Evolutionary conservation across 257 asterid genomes (phyloP), one percentile per base, ranked within the genome.

Genomic region (Ilex aquifolium): DNA sequence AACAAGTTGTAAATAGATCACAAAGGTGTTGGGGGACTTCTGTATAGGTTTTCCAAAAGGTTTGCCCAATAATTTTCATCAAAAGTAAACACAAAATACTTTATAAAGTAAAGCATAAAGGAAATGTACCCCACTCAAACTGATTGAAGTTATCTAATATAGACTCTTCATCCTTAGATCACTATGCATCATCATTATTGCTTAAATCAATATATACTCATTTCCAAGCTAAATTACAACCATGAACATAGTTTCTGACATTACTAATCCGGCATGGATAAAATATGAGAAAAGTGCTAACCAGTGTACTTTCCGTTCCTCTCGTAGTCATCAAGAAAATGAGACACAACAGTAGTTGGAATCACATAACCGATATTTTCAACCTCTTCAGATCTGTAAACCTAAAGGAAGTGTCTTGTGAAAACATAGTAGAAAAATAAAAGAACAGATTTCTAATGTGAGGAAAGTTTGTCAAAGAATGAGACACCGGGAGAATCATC

Each of bases 331-430:
- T 92, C 95, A 74, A 92, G 91, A 79, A 89, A 89, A 87, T 89
- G 99, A 70, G 96, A 85, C 51, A 89, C 95, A 69, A 92, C 97
- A 11, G 88, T 87, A 32, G 95, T 77, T 46, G 99, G 99, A 73
- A 89, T 92, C 67, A 92, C 96, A 58, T 92, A 92, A 36, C 99
- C 99, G 65, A 92, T 92, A 83, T 92, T 89, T 72, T 92, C 97
- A 65, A 76, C 95, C 30, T 87, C 97, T 69, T 87, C 97, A 69
- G 99, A 92, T 80, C 99, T 92, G 95, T 80, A 89, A 69, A 89
- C 97, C 95, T 92, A 87, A 78, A 74, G 57, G 68, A 74, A 71
- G 72, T 76, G 74, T 77, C 63, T 65, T 69, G 72, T 76, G 63
- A 88, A 80, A 63, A 72, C 68, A 60, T 50, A 59, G 61, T 39